Conservation (phyloP, 192 early-diverging fungal genomes). For the Linnemannia hyalina region DNA sequence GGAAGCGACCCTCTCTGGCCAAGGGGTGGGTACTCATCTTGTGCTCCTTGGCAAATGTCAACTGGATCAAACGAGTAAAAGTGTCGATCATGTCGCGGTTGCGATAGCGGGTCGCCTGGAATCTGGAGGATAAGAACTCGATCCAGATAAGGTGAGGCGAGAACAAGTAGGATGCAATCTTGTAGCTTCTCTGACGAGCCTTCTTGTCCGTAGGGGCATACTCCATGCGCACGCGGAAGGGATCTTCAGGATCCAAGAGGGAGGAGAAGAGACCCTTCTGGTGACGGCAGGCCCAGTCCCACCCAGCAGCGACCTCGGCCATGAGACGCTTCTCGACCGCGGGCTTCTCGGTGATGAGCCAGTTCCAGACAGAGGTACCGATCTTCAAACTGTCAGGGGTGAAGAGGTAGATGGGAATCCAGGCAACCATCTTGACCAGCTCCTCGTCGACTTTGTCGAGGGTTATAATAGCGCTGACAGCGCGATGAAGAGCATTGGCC, state of each 20-base stretch:
- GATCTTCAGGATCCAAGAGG: conserved; percentile 68
- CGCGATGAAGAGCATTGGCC: conserved; percentile 63
- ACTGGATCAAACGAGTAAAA: conserved; percentile 82
- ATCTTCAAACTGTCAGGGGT: conserved; percentile 82
- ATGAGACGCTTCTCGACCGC: conserved; percentile 82
- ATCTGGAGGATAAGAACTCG: conserved; percentile 86
- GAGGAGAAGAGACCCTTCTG: conserved; percentile 87
- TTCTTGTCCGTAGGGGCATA: conserved; percentile 92
- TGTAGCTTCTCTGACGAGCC: conserved; percentile 72
- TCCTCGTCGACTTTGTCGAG: conserved; percentile 72
- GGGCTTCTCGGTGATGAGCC: conserved; percentile 83
- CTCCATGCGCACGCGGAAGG: conserved; percentile 93
- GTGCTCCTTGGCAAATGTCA: conserved; percentile 70
- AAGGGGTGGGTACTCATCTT: conserved; percentile 73
- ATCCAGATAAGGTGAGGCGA: conserved; percentile 88
- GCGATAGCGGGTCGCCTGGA: conserved; percentile 82
- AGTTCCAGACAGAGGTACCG: conserved; percentile 86
- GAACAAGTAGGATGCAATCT: conserved; percentile 70
- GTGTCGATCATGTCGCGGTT: conserved; percentile 79
- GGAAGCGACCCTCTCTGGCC: conserved; percentile 83
- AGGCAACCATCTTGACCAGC: conserved; percentile 83
- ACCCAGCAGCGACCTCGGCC: conserved; percentile 83
- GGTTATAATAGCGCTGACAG: conserved; percentile 61
- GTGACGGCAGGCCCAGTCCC: conserved; percentile 86
- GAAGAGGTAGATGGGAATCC: conserved; percentile 88